A percentile compares a stretch with the other conserved stretches of the same genome.
phyloP scores from a whole-genome alignment of 1,284 basidiomycete species.

The Malassezia psittaci region DNA sequence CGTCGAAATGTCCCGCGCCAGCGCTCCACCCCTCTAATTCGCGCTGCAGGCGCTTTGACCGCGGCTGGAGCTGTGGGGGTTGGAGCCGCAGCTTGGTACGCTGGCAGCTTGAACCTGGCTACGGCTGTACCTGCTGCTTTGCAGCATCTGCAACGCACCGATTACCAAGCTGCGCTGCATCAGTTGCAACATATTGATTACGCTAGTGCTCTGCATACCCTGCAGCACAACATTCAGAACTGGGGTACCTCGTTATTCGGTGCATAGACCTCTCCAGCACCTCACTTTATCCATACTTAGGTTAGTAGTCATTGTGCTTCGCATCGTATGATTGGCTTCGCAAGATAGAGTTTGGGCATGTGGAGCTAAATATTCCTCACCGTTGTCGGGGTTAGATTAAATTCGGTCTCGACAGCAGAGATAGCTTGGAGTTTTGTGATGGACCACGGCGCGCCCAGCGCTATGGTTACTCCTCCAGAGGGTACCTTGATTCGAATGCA shows the following conservation, averaged over 20 bases:
- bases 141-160: constrained; percentile 11
- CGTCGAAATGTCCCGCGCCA: background rate
- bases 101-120: constrained; percentile 22
- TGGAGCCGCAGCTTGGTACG: constrained; percentile 37
- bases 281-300: no score
- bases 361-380: background rate
- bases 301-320: background rate
- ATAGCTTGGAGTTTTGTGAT: no score
- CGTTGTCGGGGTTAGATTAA: no score
- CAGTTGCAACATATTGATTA: constrained; percentile 19
- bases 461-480: no score
- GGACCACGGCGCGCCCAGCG: no score
- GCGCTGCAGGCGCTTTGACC: constrained; percentile 33
- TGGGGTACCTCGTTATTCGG: constrained; percentile 20
- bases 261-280: background rate
- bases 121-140: constrained; percentile 5
- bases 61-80: constrained; percentile 38
- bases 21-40: constrained; percentile 27
- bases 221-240: constrained; percentile 32
- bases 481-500: no score
- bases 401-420: no score
- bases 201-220: constrained; percentile 26
- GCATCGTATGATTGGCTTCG: background rate
- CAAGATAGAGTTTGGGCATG: background rate
- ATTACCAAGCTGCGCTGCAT: constrained; percentile 28